Evolutionary conservation across 2,329 filamentous ascomycete genomes (phyloP).

Genomic region (Aspergillus phoenicis): DNA sequence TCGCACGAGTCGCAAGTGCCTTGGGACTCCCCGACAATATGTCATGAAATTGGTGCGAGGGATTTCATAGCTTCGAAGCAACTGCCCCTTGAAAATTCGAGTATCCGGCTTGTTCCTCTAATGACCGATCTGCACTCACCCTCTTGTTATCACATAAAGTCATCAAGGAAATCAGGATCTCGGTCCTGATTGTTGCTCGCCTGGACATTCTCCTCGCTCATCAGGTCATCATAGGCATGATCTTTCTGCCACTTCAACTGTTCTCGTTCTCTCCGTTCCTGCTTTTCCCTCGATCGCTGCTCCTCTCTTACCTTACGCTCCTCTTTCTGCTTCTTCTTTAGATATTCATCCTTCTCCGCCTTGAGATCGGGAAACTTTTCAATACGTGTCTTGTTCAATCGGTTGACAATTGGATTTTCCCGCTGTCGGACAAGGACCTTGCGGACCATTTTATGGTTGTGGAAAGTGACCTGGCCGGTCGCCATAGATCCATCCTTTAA

Average conservation of each 20-base stretch:
- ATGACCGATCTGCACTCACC: neutral
- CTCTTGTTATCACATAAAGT: slow-evolving; percentile 75
- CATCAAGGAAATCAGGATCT: slow-evolving; percentile 72
- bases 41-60: neutral
- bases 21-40: neutral
- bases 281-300: slow-evolving; percentile 44
- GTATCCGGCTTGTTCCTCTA: neutral
- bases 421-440: slow-evolving; percentile 76
- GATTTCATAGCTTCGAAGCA: neutral
- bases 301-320: slow-evolving; percentile 56
- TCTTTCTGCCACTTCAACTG: slow-evolving; percentile 93
- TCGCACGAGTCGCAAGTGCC: neutral
- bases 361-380: slow-evolving; percentile 84
- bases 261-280: slow-evolving; percentile 70
- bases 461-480: slow-evolving; percentile 90
- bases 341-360: slow-evolving; percentile 76
- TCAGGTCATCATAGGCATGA: slow-evolving; percentile 95
- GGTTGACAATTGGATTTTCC: slow-evolving; percentile 90
- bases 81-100: neutral
- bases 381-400: slow-evolving; percentile 94
- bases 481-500: slow-evolving; percentile 97
- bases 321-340: slow-evolving; percentile 69
- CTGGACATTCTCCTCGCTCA: slow-evolving; percentile 78
- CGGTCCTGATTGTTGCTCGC: slow-evolving; percentile 83
- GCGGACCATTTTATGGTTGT: slow-evolving; percentile 81